phyloP scores from a whole-genome alignment of 495 filamentous ascomycete genomes.

The Xylaria palmicola region DNA sequence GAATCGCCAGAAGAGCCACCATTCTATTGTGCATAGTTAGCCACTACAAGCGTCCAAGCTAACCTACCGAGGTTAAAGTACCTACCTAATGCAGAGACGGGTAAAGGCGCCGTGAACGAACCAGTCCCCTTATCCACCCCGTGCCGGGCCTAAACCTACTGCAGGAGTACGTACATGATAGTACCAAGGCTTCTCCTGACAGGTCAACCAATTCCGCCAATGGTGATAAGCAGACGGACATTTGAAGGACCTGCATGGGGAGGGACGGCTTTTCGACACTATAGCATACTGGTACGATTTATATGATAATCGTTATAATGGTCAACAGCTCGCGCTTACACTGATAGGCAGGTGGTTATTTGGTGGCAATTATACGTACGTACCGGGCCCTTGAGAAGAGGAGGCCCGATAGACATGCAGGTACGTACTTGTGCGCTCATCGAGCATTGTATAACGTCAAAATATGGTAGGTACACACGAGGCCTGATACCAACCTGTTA shows the following conservation, averaged over 20 bases:
- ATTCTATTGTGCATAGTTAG: neutral
- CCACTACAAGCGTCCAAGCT: no score
- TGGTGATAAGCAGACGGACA: neutral
- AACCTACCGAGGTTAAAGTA: no score
- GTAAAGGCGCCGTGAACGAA: neutral
- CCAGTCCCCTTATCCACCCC: conserved; percentile 11
- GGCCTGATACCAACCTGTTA: neutral
- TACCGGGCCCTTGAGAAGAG: no score
- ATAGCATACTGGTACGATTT: no score
- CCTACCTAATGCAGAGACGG: neutral
- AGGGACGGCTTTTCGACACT: neutral
- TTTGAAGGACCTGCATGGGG: neutral
- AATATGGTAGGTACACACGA: neutral
- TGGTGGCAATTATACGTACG: no score
- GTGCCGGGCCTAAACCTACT: neutral
- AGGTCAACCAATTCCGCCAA: neutral
- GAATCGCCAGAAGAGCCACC: neutral
- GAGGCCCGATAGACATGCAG: no score
- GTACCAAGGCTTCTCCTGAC: neutral
- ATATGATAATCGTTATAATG: no score
- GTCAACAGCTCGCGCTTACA: no score
- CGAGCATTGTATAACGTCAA: neutral
- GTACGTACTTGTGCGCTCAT: no score
- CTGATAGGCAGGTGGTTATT: no score
- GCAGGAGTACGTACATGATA: no score